Evolutionary conservation across 495 filamentous ascomycete genomes (phyloP).

Genomic region (Mytilinidion resinicola): DNA sequence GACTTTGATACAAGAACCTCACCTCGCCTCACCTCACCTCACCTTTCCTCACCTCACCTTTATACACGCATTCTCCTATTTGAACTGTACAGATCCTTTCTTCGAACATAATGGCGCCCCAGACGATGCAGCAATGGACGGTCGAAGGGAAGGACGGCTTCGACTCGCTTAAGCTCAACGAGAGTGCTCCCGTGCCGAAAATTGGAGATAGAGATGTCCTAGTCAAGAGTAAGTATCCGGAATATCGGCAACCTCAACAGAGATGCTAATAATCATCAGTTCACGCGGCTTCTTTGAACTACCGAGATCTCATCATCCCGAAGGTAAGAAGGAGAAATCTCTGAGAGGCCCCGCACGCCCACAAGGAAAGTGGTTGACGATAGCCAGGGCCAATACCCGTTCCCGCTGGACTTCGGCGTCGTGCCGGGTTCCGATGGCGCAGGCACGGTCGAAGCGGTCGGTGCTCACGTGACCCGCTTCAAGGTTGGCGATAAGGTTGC

Average conservation of each 20-base stretch:
- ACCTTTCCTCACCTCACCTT: too few species aligned
- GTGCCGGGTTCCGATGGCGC: conserved; percentile 74
- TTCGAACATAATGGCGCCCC: conserved; percentile 41
- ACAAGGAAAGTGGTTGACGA: not conserved
- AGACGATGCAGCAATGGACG: conserved; percentile 61
- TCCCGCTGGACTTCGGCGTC: conserved; percentile 51
- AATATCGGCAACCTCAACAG: not conserved
- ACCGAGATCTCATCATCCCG: conserved; percentile 73
- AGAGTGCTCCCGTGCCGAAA: conserved; percentile 50
- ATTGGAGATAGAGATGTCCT: conserved; percentile 65
- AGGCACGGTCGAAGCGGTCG: conserved; percentile 63
- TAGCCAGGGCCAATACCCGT: conserved; percentile 59
- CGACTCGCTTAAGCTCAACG: conserved; percentile 52
- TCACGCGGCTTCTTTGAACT: conserved; percentile 72
- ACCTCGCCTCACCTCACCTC: too few species aligned
- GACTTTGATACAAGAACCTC: too few species aligned
- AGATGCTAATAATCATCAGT: conserved; percentile 34
- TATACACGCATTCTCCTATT: too few species aligned
- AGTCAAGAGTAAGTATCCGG: conserved; percentile 46
- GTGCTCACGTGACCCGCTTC: conserved; percentile 60
- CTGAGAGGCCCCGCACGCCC: not conserved
- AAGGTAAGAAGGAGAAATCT: conserved; percentile 39
- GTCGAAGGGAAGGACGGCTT: conserved; percentile 51
- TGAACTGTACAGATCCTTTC: too few species aligned
- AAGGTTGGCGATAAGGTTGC: conserved; percentile 65